A percentile compares a stretch with the other conserved stretches of the same genome.
phyloP scores from a whole-genome alignment of 148 eudicot species.

The Fallopia convolvulus region DNA sequence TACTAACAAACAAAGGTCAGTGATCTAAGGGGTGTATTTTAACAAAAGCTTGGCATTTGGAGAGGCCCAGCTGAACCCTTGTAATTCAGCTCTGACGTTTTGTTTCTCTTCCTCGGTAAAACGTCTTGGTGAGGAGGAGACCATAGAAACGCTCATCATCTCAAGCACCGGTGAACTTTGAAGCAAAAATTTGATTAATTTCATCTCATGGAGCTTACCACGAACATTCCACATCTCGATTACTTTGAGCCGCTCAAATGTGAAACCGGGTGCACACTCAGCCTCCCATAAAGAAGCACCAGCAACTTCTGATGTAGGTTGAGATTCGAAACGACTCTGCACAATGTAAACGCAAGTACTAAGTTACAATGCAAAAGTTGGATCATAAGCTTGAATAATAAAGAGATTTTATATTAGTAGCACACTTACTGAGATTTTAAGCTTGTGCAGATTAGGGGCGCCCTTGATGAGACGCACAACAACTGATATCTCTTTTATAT shows the following conservation, averaged over 20 bases:
- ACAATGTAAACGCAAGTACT: too few species aligned
- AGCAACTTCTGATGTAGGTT: constrained; percentile 37
- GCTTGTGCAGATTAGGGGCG: background rate
- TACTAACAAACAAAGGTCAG: too few species aligned
- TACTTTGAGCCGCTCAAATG: constrained; percentile 27
- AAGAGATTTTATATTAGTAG: too few species aligned
- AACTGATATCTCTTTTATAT: background rate
- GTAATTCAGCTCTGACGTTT: too few species aligned
- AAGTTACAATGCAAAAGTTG: constrained; percentile 13
- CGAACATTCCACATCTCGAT: constrained; percentile 63
- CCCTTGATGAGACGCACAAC: background rate
- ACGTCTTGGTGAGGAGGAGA: too few species aligned
- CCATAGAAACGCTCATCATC: constrained; percentile 48
- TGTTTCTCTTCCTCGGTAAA: too few species aligned
- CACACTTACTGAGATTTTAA: background rate
- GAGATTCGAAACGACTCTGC: background rate
- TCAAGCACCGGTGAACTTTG: constrained; percentile 41
- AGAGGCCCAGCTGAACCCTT: too few species aligned
- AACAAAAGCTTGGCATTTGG: too few species aligned
- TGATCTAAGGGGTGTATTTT: too few species aligned
- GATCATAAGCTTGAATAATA: background rate
- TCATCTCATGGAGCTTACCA: constrained; percentile 75
- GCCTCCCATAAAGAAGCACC: background rate
- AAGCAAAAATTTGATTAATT: constrained; percentile 30
- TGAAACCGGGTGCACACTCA: background rate